Base-by-base conservation (phyloP, 352 stramenopile species). In the Peronospora tabacina region DNA sequence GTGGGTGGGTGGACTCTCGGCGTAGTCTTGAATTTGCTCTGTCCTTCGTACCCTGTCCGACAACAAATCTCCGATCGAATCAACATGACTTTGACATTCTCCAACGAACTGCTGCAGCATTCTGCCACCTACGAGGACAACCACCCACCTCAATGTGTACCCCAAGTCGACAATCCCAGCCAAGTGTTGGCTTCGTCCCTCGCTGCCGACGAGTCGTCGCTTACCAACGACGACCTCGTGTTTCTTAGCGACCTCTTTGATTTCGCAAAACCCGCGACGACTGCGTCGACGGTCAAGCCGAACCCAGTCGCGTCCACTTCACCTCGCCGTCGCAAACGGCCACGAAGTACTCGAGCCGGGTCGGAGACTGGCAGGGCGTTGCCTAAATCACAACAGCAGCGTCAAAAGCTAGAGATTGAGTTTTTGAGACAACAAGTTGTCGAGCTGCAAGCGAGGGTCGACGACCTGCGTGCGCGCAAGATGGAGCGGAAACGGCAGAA, bases 401-500 rank as follows among this genome's bases (percentile, higher is more conserved):
- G 63, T 5, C 63, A 71, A 36, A 68, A 66, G 54, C 36, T 66
- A 5, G 63, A 71, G 49, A 71, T 71, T 29, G 49, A 40, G 39
- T 44, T 7, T 13, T 45, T 71, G 32, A 71, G 54, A 33, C 34
- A 52, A 10, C 53, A 71, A 36, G 50, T 62, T 22, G 58, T 62
- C 17, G 54, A 68, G 26, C 41, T 71, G 39, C 45, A 58, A 44
- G 55, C 49, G 29, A 65, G 44, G 16, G 35, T 71, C 15, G 49
- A 51, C 29, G 4, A 44, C 10, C 36, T 71, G 28, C 63, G 62
- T 6, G 37, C 43, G 3, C 50, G 58, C 7, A 71, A 71, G 24
- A 37, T 57, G 0, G 49, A 68, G 17, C 52, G 49, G 17, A 55
- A 57, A 15, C 55, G 37, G 15, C 45, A 34, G 1, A 47, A 29